Evolutionary conservation across 2,329 filamentous ascomycete species (phyloP), one percentile per base, ranked within the genome.

Genomic region (Arthroderma sp.): DNA sequence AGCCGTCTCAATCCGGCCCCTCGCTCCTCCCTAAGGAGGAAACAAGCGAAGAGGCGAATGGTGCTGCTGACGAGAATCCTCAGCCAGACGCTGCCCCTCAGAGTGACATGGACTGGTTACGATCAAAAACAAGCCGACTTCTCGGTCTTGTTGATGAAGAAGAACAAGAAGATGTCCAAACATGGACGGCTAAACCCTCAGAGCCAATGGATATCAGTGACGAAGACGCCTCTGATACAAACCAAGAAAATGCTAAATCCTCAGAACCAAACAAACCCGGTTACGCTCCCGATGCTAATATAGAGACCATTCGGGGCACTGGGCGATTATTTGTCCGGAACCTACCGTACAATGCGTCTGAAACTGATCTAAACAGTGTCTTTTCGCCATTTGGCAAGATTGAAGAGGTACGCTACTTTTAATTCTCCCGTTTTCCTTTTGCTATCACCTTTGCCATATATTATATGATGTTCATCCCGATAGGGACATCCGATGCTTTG

Each of bases 401-500:
- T 39, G 77, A 89, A 73, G 89, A 96, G 81, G 91, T 96, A 80
- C 74, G 85, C 67, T 36, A 31, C 44, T 38, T 40, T 53, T 44
- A 49, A 51, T 52, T 47, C 45, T 33, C 47, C 36, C 33, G 36
- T 33, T 47, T 34, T 34, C 40, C 40, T 28, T 38, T 40, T 6
- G 45, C 34, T 32, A 10, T 29, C 39, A 38, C n/a, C 11, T 36
- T 37, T 28, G 36, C 32, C 46, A 46, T 55, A 55, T 45, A 49
- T 46, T 50, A 47, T 69, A 76, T 89, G 91, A 96, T 96, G 89
- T 96, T 85, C 71, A 78, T 77, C 83, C 83, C 79, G 91, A 96
- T 96, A 96, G 91, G 91, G 91, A 96, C 91, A 96, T 80, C 89
- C 87, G 84, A 95, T 89, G 83, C 83, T 73, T 66, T 69, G 85